Conservation (phyloP, 2,329 filamentous ascomycete genomes). For the Colletotrichum truncatum region DNA sequence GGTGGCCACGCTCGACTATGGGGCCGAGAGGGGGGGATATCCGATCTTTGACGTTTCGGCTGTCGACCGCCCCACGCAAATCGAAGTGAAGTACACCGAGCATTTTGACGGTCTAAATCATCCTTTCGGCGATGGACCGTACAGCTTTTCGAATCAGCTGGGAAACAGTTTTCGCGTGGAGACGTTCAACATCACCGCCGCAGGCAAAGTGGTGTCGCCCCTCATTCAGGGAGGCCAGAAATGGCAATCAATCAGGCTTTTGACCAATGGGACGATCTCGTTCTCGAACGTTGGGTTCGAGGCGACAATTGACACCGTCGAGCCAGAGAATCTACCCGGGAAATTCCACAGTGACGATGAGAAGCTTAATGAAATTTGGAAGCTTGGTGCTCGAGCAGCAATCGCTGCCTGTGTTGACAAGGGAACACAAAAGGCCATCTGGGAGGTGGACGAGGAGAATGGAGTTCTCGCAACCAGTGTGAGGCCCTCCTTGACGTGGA, state of each 20-base stretch:
- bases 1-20: constrained; percentile 40
- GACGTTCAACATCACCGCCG: constrained; percentile 45
- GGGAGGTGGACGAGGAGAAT: constrained; percentile 41
- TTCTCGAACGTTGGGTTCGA: constrained; percentile 43
- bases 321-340: constrained; percentile 38
- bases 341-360: constrained; percentile 40
- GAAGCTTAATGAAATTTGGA: constrained; percentile 45
- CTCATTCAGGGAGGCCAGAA: constrained; percentile 51
- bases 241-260: constrained; percentile 48
- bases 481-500: constrained; percentile 38
- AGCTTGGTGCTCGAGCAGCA: constrained; percentile 44
- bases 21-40: constrained; percentile 42
- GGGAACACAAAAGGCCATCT: constrained; percentile 44
- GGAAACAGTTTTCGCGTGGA: constrained; percentile 47
- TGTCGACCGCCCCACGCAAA: constrained; percentile 37
- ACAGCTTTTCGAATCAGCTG: constrained; percentile 33
- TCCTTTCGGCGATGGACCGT: constrained; percentile 43
- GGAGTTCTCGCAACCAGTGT: constrained; percentile 46
- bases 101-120: constrained; percentile 38
- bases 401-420: constrained; percentile 46
- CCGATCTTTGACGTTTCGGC: constrained; percentile 41
- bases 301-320: constrained; percentile 37
- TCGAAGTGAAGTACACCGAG: constrained; percentile 47
- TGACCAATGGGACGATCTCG: constrained; percentile 42
- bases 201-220: constrained; percentile 39